Base-by-base conservation (phyloP, 371 early-diverging fungal species). In the Choanephora cucurbitarum region DNA sequence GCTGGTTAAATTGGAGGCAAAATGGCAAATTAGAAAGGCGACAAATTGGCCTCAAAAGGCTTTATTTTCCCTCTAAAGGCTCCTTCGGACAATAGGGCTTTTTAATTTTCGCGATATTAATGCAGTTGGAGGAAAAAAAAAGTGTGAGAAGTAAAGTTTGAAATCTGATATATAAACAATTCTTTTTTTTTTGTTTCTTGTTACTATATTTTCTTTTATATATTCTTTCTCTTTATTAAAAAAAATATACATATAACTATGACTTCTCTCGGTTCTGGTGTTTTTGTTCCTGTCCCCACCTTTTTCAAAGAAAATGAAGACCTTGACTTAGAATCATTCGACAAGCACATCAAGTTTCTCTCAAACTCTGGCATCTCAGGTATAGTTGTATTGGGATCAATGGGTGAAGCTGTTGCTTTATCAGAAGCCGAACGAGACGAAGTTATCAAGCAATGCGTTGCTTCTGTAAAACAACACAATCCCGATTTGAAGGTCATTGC, bases 271-370 rank as follows among this genome's bases (percentile, higher is more conserved):
- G 64, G 60, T 43, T 58, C 57, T 22, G 79, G 79, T 45, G 55
- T 75, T 23, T 73, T 64, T 53, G 75, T 78, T 24, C 79, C 79
- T 47, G 71, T 73, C 9, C 75, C 75, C 34, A 75, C 69, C 13
- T 78, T 78, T 49, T 78, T 78, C 64, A 58, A 65, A 19, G 62
- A 60, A 41, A 71, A 75, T 45, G 79, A 78, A 58, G 75, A 75
- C 28, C 57, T 78, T 31, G 79, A 78, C 37, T 58, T 73, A 33
- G 72, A 62, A 21, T 45, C 75, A 9, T 58, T 78, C 22, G 72
- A 78, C 40, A 55, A 64, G 22, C 79, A 78, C 40, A 61, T 78
- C 28, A 32, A 56, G n/a, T 70, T 59, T 37, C 53, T 78, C 32
- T 39, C 67, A 34, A 69, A 69, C 24, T 66, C 69, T n/a, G 75